These are phyloP conservation scores for Parachaetomium inaequale DNA, from an alignment of 495 filamentous ascomycete species.

Conservation along the genomic window DNA sequence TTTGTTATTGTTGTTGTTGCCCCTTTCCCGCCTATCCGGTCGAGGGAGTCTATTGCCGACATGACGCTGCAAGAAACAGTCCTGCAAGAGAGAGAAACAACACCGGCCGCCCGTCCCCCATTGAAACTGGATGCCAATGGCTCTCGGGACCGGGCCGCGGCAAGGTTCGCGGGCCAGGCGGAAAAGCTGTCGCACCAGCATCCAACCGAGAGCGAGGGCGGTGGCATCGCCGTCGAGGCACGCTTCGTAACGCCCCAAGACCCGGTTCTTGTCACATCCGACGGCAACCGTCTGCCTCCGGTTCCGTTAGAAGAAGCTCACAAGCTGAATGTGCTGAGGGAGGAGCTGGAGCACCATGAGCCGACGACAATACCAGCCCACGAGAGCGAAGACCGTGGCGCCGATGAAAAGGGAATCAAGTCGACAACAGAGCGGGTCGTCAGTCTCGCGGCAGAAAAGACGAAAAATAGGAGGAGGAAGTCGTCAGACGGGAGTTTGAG, in stretches of 20 bases:
- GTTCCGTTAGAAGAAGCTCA: constrained; percentile 63
- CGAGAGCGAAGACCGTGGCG: constrained; percentile 24
- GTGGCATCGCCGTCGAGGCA: constrained; percentile 57
- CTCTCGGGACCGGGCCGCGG: constrained; percentile 25
- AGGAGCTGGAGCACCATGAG: constrained; percentile 42
- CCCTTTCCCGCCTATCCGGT: neutral
- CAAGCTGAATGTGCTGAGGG: constrained; percentile 60
- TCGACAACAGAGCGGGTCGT: constrained; percentile 15
- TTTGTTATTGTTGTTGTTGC: neutral
- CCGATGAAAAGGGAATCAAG: constrained; percentile 3
- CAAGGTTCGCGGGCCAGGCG: constrained; percentile 52
- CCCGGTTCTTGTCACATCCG: constrained; percentile 63
- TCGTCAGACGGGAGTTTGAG: constrained; percentile 37
- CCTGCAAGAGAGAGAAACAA: neutral
- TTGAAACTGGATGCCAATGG: neutral
- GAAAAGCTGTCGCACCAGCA: constrained; percentile 54
- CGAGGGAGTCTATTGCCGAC: neutral
- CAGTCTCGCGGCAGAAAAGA: constrained; percentile 12
- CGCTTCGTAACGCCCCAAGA: constrained; percentile 66
- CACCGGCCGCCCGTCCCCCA: neutral
- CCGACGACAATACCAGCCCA: constrained; percentile 17
- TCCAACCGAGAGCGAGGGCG: constrained; percentile 22
- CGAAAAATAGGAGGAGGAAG: constrained; percentile 16
- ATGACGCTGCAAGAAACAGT: constrained; percentile 8
- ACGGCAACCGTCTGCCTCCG: constrained; percentile 60